A percentile compares a stretch with the other conserved stretches of the same genome.
Evolutionary conservation across 768 basidiomycete species (phyloP).

Genomic region (Chalciporus chontae): DNA sequence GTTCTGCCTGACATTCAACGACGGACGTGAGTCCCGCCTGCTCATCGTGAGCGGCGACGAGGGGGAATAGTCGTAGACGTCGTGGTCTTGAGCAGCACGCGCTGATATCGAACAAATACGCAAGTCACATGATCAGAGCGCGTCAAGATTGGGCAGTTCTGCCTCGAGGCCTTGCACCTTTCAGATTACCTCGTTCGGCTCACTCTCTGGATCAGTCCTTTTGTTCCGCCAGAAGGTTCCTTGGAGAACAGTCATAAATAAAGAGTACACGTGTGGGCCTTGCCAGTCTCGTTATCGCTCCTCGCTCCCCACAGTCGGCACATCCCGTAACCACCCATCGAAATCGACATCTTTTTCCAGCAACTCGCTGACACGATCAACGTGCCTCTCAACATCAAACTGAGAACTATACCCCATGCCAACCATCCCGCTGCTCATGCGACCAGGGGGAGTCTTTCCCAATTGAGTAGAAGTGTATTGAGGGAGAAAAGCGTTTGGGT

Average conservation of each 20-base stretch:
- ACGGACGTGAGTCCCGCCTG: constrained; percentile 36
- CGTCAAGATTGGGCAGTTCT: constrained; percentile 12
- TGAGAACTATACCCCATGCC: constrained; percentile 55
- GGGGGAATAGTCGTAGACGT: constrained; percentile 1
- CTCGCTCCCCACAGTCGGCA: constrained; percentile 29
- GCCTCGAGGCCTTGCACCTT: constrained; percentile 28
- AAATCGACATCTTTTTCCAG: constrained; percentile 59
- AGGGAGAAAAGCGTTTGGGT: constrained; percentile 35
- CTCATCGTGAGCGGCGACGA: constrained; percentile 30
- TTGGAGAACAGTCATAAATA: constrained; percentile 15
- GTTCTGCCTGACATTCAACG: constrained; percentile 63
- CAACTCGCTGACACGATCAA: constrained; percentile 50
- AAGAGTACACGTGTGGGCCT: constrained; percentile 15
- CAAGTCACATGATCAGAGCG: constrained; percentile 29
- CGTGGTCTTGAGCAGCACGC: constrained; percentile 23
- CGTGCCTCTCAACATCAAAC: constrained; percentile 53
- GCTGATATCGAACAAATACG: constrained; percentile 34
- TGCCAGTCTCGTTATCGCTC: constrained; percentile 11
- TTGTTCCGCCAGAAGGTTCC: constrained; percentile 8
- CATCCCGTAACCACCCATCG: constrained; percentile 48
- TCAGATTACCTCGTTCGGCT: constrained; percentile 25
- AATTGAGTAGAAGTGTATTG: constrained; percentile 36
- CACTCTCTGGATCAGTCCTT: constrained; percentile 3
- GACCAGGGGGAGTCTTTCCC: constrained; percentile 13
- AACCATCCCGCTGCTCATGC: constrained; percentile 26